These are phyloP conservation scores for Ophiostoma novo-ulmi DNA, from an alignment of 2,329 filamentous ascomycete genomes.

Conservation along the genomic window DNA sequence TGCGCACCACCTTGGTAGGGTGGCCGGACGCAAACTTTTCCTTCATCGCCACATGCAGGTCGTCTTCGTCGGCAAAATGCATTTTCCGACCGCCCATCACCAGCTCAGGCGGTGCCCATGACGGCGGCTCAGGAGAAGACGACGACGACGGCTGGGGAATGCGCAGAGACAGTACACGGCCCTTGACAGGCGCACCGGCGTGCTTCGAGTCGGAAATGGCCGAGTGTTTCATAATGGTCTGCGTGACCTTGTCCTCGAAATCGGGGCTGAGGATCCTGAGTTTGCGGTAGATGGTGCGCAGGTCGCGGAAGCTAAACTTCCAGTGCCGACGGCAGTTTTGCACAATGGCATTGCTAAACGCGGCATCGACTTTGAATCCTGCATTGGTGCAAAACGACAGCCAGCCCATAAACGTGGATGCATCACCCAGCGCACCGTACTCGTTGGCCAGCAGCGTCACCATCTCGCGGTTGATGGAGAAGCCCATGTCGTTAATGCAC, in stretches of 20 bases:
- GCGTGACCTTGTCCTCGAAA: constrained; percentile 38
- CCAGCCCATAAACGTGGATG: constrained; percentile 39
- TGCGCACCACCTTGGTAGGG: constrained; percentile 34
- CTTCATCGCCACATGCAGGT: constrained; percentile 41
- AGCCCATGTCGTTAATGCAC: constrained; percentile 36
- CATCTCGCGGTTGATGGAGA: constrained; percentile 36
- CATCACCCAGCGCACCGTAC: constrained; percentile 39
- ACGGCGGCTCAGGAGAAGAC: not conserved
- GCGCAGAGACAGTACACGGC: constrained; percentile 31
- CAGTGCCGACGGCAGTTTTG: constrained; percentile 37
- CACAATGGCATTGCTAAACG: constrained; percentile 40
- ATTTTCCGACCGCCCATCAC: not conserved
- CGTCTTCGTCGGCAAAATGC: constrained; percentile 29
- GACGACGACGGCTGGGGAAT: constrained; percentile 18
- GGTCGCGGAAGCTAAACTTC: constrained; percentile 36
- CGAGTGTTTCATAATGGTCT: constrained; percentile 30
- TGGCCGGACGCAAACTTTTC: constrained; percentile 35
- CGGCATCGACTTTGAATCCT: constrained; percentile 37
- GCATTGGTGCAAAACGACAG: constrained; percentile 36
- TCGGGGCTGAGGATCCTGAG: constrained; percentile 34
- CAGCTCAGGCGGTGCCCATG: constrained; percentile 26
- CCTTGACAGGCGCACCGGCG: constrained; percentile 24
- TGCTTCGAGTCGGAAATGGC: constrained; percentile 34
- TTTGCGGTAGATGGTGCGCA: constrained; percentile 35
- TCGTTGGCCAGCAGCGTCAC: constrained; percentile 43